Conservation (phyloP, 768 basidiomycete species). For the Daedaleopsis sinensis region DNA sequence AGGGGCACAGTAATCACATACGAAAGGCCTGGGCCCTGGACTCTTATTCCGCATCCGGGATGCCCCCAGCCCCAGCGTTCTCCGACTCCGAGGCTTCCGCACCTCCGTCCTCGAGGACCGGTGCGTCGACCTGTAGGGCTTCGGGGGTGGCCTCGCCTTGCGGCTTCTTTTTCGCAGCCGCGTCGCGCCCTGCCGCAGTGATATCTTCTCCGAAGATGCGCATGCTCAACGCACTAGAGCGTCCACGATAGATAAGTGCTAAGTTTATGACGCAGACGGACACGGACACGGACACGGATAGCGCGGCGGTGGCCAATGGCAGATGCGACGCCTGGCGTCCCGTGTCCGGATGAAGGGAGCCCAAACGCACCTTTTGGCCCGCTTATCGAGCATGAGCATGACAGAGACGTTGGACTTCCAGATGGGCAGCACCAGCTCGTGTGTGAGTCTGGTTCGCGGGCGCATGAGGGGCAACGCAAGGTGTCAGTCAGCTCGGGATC, state of each 20-base stretch:
- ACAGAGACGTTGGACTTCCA: constrained; percentile 93
- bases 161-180: constrained; percentile 31
- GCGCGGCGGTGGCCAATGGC: neutral
- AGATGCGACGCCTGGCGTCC: neutral
- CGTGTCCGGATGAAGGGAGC: constrained; percentile 1
- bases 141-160: constrained; percentile 5
- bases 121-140: neutral
- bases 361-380: constrained; percentile 73
- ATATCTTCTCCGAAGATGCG: constrained; percentile 85
- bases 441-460: constrained; percentile 53
- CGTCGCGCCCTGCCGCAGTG: constrained; percentile 51
- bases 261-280: neutral
- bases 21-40: neutral
- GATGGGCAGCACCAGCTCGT: constrained; percentile 87
- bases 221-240: constrained; percentile 76
- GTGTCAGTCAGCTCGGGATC: neutral
- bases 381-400: constrained; percentile 94
- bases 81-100: neutral
- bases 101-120: neutral
- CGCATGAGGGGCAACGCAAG: neutral
- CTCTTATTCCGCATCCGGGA: neutral
- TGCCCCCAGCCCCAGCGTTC: neutral
- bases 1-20: too few relatives aligned
- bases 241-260: neutral
- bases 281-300: neutral